Conservation (phyloP, 352 stramenopile genomes). For the Phytophthora aleatoria region DNA sequence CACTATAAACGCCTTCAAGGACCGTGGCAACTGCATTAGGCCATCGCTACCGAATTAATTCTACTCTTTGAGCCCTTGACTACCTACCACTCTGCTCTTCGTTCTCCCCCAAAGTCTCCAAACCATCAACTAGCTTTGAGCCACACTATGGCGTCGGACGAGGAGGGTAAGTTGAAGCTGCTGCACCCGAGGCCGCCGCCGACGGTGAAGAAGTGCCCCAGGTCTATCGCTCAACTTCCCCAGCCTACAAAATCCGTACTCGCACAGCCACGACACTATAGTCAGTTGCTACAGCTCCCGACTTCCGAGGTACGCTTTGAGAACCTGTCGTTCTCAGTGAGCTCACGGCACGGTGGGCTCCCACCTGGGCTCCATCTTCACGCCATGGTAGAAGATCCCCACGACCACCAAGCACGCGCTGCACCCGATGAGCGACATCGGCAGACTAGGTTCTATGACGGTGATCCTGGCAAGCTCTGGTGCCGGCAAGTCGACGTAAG, state of each 20-base stretch:
- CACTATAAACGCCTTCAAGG: no score
- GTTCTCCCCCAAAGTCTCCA: no score
- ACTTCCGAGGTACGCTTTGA: constrained; percentile 72
- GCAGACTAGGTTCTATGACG: constrained; percentile 52
- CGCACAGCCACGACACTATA: constrained; percentile 38
- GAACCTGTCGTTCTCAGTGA: constrained; percentile 72
- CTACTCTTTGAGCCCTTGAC: no score
- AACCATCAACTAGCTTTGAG: no score
- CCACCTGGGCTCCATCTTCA: constrained; percentile 53
- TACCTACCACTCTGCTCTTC: no score
- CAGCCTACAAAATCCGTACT: constrained; percentile 77
- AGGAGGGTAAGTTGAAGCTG: constrained; percentile 6
- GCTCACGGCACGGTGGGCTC: constrained; percentile 62
- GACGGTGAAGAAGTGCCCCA: constrained; percentile 48
- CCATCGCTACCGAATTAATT: no score
- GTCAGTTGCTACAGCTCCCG: constrained; percentile 32
- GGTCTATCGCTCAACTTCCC: constrained; percentile 76
- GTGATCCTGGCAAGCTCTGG: constrained; percentile 74
- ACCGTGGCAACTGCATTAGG: no score
- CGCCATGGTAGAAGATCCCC: constrained; percentile 50
- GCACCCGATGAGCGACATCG: constrained; percentile 89
- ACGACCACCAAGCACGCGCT: constrained; percentile 57
- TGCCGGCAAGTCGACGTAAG: constrained; percentile 79
- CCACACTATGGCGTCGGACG: no score
- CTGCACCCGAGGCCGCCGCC: constrained; percentile 35